Conservation (phyloP, 139 green algal species). For the Chlamydomonas schloesseri region DNA sequence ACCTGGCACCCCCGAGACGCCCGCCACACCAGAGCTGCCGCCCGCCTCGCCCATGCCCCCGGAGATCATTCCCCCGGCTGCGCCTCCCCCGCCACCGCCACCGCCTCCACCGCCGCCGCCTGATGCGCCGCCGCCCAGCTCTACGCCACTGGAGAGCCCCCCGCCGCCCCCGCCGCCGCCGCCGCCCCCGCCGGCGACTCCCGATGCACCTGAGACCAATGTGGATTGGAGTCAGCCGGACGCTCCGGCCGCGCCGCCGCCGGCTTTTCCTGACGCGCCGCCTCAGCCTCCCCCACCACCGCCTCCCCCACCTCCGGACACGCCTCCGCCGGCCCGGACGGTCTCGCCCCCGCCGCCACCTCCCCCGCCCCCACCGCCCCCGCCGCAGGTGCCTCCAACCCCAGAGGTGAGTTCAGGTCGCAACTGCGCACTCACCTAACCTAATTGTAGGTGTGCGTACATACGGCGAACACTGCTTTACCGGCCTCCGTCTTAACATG, state of each 20-base stretch:
- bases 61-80: neutral
- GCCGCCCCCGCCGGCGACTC: neutral
- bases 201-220: neutral
- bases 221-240: neutral
- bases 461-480: too few relatives aligned
- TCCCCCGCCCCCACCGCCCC: neutral
- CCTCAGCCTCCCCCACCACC: neutral
- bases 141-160: neutral
- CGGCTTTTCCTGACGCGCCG: neutral
- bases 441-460: too few relatives aligned
- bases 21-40: neutral
- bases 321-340: neutral
- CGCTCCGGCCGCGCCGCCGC: neutral
- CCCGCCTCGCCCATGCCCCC: neutral
- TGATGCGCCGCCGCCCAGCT: neutral
- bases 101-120: constrained; percentile 15
- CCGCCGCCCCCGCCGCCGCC: neutral
- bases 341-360: neutral
- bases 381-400: neutral
- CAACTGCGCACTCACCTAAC: too few relatives aligned
- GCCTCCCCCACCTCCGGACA: neutral
- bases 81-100: neutral
- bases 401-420: neutral
- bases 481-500: too few relatives aligned
- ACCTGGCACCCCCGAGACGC: neutral